Evolutionary conservation across 2,329 filamentous ascomycete genomes (phyloP).

Genomic region (Fusarium sp.): DNA sequence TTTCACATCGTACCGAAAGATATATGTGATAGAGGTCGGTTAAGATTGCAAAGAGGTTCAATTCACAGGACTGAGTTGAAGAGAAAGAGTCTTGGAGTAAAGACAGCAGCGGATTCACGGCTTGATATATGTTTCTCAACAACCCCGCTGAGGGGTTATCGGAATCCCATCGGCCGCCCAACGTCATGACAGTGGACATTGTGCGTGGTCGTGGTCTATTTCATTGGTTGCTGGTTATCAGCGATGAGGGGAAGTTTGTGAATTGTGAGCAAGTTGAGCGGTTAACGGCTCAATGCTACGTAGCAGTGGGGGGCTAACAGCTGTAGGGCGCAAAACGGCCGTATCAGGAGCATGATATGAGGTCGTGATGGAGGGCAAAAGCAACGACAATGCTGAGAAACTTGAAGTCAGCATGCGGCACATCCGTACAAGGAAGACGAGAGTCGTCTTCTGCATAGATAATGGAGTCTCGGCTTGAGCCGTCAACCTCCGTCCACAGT

Average conservation of each 20-base stretch:
- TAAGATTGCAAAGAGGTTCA: neutral
- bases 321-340: slow-evolving; percentile 21
- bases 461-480: neutral
- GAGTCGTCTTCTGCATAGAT: slow-evolving; percentile 5
- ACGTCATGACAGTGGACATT: slow-evolving; percentile 38
- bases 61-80: slow-evolving; percentile 11
- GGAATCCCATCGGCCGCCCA: slow-evolving; percentile 17
- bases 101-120: neutral
- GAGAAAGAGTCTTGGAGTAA: neutral
- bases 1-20: slow-evolving; percentile 45
- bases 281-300: slow-evolving; percentile 3
- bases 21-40: neutral
- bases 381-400: neutral
- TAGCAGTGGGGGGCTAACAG: slow-evolving; percentile 13
- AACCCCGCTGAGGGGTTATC: slow-evolving; percentile 41
- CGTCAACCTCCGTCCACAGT: neutral
- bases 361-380: neutral
- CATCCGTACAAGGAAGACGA: neutral
- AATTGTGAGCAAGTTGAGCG: slow-evolving; percentile 4
- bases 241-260: slow-evolving; percentile 20
- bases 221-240: slow-evolving; percentile 34
- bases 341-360: slow-evolving; percentile 2
- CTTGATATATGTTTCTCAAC: slow-evolving; percentile 31
- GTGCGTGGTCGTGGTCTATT: neutral
- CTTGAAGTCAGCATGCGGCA: neutral